Evolutionary conservation across 1,139 yeast species (phyloP).

Genomic region (Hyphopichia fennica): DNA sequence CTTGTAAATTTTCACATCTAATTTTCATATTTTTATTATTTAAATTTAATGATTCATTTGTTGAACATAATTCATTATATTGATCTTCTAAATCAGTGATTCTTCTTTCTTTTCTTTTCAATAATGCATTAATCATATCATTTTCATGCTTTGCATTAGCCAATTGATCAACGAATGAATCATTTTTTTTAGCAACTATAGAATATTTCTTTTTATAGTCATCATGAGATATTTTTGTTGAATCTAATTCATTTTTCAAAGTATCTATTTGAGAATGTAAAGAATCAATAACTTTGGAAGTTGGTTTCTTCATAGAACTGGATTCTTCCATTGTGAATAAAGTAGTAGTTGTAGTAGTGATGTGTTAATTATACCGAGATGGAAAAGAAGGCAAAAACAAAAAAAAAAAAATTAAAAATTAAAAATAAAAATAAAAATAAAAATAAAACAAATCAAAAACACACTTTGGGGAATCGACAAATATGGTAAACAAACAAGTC

Average conservation of each 20-base stretch:
- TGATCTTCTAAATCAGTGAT: constrained; percentile 61
- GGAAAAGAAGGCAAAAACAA: neutral
- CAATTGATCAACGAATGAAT: constrained; percentile 62
- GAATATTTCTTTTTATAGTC: constrained; percentile 51
- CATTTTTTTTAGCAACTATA: constrained; percentile 50
- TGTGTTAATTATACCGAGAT: neutral
- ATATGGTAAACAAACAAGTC: no score
- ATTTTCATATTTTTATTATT: constrained; percentile 50
- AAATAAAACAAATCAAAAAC: no score
- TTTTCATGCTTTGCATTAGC: constrained; percentile 72
- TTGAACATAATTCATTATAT: constrained; percentile 44
- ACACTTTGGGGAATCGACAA: no score
- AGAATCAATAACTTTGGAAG: constrained; percentile 58
- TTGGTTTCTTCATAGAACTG: constrained; percentile 27
- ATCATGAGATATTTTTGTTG: constrained; percentile 36
- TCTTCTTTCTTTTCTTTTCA: constrained; percentile 65
- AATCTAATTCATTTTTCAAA: constrained; percentile 53
- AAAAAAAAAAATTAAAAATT: no score
- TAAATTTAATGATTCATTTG: constrained; percentile 45
- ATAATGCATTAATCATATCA: constrained; percentile 61
- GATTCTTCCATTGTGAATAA: constrained; percentile 10
- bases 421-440: no score
- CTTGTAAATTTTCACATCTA: constrained; percentile 49
- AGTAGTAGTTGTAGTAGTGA: neutral
- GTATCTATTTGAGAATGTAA: constrained; percentile 53